Percentiles rank a stretch among this genome's conserved stretches.
Conservation (phyloP, 139 green algal species). For the Chlamydomonas schloesseri region DNA sequence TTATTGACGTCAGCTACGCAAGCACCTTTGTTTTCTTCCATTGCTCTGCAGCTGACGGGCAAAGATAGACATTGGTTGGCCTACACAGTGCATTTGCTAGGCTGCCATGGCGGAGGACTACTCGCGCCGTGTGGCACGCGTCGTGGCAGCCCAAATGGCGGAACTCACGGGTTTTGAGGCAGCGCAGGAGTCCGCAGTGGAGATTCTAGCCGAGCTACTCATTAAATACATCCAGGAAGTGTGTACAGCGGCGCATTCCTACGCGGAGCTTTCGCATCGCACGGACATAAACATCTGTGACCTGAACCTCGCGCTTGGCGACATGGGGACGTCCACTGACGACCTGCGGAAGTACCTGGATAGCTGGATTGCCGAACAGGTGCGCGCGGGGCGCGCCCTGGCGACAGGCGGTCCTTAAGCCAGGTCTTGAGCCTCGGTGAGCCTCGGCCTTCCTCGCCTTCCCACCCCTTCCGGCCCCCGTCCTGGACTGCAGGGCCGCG, state of each 20-base stretch:
- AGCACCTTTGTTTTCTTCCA: background rate
- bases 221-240: conserved; percentile 83
- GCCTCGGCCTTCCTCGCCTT: background rate
- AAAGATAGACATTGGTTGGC: too few relatives aligned
- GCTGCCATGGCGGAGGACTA: conserved; percentile 80
- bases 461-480: background rate
- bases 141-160: conserved; percentile 74
- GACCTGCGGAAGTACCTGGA: conserved; percentile 64
- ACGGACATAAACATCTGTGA: conserved; percentile 81
- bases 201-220: conserved; percentile 86
- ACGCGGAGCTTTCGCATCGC: conserved; percentile 83
- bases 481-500: conserved; percentile 4
- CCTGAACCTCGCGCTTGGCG: conserved; percentile 78
- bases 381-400: background rate
- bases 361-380: conserved; percentile 32
- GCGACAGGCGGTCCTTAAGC: too few relatives aligned
- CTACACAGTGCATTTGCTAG: background rate
- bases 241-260: conserved; percentile 66
- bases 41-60: too few relatives aligned
- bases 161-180: conserved; percentile 78
- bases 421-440: background rate
- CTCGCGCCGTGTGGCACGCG: conserved; percentile 64
- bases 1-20: too few relatives aligned
- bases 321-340: conserved; percentile 74
- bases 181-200: conserved; percentile 78